Percentiles rank a stretch among this genome's conserved stretches.
Conservation (phyloP, 1,284 basidiomycete genomes). For the Papiliotrema fonsecae region DNA sequence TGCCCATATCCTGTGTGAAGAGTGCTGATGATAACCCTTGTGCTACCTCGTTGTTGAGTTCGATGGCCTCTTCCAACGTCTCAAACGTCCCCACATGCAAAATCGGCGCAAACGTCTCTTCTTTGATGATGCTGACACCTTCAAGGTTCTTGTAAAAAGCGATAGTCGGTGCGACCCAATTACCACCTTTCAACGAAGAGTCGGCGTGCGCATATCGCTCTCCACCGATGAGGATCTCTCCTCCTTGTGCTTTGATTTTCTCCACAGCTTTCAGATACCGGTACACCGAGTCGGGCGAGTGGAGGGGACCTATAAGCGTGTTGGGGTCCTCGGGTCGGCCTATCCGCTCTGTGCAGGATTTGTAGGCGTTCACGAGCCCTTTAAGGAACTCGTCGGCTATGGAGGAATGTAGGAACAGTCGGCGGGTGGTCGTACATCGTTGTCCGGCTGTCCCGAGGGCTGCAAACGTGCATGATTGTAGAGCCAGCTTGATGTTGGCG, state of each 20-base stretch:
- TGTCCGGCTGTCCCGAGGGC: conserved; percentile 88
- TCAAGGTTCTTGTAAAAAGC: conserved; percentile 44
- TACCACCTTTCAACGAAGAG: conserved; percentile 55
- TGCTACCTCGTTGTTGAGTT: conserved; percentile 80
- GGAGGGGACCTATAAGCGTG: conserved; percentile 77
- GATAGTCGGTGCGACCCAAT: conserved; percentile 80
- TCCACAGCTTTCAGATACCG: conserved; percentile 60
- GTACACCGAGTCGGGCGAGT: conserved; percentile 60
- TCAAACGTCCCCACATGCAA: conserved; percentile 82
- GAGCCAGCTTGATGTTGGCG: conserved; percentile 76
- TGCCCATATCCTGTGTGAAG: conserved; percentile 75
- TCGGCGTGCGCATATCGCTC: conserved; percentile 42
- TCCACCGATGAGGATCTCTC: conserved; percentile 70
- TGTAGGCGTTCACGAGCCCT: conserved; percentile 65
- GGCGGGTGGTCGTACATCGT: conserved; percentile 81
- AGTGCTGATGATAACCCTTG: conserved; percentile 79
- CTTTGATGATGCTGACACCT: conserved; percentile 63
- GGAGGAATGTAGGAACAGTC: conserved; percentile 75
- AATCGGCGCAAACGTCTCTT: conserved; percentile 82
- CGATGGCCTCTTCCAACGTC: conserved; percentile 76
- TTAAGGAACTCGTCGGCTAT: conserved; percentile 68
- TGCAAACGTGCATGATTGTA: conserved; percentile 73
- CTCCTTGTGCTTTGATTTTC: conserved; percentile 59
- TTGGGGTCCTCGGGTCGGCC: conserved; percentile 67
- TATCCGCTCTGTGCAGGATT: conserved; percentile 53